These are phyloP conservation scores for Apophysomyces ossiformis DNA, from an alignment of 371 early-diverging fungal genomes.

Conservation along the genomic window DNA sequence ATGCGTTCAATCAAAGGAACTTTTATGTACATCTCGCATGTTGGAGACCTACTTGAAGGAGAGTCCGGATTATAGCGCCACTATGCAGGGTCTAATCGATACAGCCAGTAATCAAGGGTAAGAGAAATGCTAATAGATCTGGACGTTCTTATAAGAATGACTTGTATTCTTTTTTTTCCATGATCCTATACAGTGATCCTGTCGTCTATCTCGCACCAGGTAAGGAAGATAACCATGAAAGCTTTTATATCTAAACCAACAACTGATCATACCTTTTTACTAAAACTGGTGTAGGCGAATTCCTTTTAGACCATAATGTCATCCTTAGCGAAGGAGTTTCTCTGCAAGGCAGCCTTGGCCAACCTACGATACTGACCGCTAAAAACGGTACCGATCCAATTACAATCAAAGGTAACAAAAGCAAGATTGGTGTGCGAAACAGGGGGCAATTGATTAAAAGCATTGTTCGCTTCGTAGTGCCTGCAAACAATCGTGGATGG, in stretches of 20 bases:
- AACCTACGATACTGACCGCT: conserved; percentile 19
- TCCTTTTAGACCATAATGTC: conserved; percentile 19
- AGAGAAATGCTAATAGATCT: neutral
- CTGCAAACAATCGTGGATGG: conserved; percentile 33
- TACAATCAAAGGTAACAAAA: conserved; percentile 21
- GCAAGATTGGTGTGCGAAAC: neutral
- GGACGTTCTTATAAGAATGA: neutral
- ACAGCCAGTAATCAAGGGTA: conserved; percentile 32
- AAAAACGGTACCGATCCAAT: conserved; percentile 13
- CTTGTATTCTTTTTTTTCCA: neutral
- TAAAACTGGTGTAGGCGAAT: conserved; percentile 21
- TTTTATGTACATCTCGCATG: neutral
- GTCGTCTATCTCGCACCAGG: conserved; percentile 36
- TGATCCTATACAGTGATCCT: conserved; percentile 20
- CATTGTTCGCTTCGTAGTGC: conserved; percentile 16
- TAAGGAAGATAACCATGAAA: neutral
- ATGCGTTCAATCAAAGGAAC: conserved; percentile 2
- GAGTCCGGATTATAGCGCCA: conserved; percentile 3
- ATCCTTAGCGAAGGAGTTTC: conserved; percentile 23
- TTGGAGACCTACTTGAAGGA: neutral
- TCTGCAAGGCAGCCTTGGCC: conserved; percentile 15
- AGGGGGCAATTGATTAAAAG: neutral
- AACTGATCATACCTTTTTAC: neutral
- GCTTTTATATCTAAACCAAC: too few relatives aligned
- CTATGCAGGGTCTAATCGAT: conserved; percentile 38